Percentiles rank a stretch among this genome's conserved stretches.
Conservation (phyloP, 805 yeast genomes). For the Barnettozyma botsteinii region DNA sequence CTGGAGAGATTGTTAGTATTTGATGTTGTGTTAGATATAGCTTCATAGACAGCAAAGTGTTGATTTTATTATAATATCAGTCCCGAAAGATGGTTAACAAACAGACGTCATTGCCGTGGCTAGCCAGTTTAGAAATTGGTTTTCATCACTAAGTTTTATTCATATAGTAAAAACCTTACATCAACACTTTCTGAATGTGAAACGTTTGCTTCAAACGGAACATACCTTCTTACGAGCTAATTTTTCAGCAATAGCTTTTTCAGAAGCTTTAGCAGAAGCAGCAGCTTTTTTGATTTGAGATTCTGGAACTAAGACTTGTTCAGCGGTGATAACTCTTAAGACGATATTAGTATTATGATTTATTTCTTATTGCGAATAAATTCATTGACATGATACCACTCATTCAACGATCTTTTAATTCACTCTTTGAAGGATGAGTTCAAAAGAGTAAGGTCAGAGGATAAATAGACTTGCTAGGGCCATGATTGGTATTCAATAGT, state of each 20-base stretch:
- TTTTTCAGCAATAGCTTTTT: constrained; percentile 75
- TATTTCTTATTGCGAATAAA: not conserved
- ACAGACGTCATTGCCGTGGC: constrained; percentile 65
- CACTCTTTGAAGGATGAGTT: constrained; percentile 3
- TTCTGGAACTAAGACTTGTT: constrained; percentile 61
- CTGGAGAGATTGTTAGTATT: constrained; percentile 20
- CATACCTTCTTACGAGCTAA: constrained; percentile 77
- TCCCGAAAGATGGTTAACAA: constrained; percentile 80
- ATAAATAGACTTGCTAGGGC: constrained; percentile 17
- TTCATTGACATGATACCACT: constrained; percentile 28
- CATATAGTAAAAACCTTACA: not conserved
- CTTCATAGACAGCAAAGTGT: too few species aligned
- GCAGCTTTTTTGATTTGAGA: constrained; percentile 77
- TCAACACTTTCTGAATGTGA: too few species aligned
- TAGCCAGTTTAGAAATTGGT: constrained; percentile 50
- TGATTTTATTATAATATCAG: constrained; percentile 41
- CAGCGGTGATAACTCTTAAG: constrained; percentile 29
- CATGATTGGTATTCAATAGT: constrained; percentile 16
- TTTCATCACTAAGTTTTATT: constrained; percentile 48
- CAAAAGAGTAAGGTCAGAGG: constrained; percentile 23
- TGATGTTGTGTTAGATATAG: not conserved
- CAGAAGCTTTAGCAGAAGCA: constrained; percentile 71
- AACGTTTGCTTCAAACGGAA: too few species aligned
- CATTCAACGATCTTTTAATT: constrained; percentile 14
- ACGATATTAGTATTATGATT: constrained; percentile 1